Evolutionary conservation across 495 filamentous ascomycete species (phyloP), one percentile per base, ranked within the genome.

Genomic region (Aspergillus avenaceus): DNA sequence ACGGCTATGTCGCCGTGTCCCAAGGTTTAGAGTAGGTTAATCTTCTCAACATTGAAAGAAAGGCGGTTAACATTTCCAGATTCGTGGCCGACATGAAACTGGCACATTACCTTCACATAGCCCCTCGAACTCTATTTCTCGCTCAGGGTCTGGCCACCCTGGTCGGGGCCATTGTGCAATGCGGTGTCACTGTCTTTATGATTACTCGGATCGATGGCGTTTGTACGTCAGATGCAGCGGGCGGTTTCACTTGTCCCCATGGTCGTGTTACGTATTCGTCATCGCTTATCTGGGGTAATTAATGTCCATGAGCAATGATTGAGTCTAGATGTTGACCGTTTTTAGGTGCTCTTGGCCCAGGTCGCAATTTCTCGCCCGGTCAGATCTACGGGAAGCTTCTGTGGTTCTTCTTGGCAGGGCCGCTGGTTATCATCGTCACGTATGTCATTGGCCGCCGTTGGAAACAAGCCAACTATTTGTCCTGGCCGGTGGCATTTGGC

Each of bases 101-200:
- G 79, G 85, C 82, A 7, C 84, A 88, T 59, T 90, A 88, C 65
- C 81, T 88, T 67, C 87, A 88, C 59, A 80, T 86, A n/a, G 80
- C 84, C 1, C 84, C 84, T 0, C 72, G 84, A 5, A 84, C 78
- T 1, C 76, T 87, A 61, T 89, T 89, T 64, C 69, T 79, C 54
- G 82, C 81, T 0, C 84, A 88, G 60, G 81, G 85, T 0, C 70
- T 87, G 7, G 82, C 84, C 21, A 85, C 82, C 0, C 79, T 83
- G 3, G 62, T 85, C 24, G 83, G 83, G 1, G 84, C 82, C 52
- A 74, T 89, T 47, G 79, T 87, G 32, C 84, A 87, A 54, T 74
- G 85, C 36, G 65, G 77, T 1, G 79, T 85, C 9, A 79, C 84
- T 4, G 84, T 86, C 47, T 84, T 82, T 49, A 82, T 84, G 47